A percentile compares a stretch with the other conserved stretches of the same genome.
Conservation (phyloP, 371 early-diverging fungal genomes). For the Rhizopus sp. region DNA sequence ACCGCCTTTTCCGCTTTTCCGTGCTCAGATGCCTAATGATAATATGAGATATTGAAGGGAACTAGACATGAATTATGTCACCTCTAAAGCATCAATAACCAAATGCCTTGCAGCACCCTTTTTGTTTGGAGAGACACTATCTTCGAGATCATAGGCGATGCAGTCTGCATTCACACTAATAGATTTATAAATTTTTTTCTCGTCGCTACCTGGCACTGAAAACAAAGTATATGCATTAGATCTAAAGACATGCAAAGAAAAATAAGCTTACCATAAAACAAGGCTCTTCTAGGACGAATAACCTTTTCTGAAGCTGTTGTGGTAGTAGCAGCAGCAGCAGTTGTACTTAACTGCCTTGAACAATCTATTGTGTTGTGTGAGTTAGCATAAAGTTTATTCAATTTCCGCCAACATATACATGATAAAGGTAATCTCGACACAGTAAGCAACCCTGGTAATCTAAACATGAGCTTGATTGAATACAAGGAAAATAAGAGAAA, state of each 20-base stretch:
- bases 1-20: slow-evolving; percentile 81
- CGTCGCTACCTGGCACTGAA: slow-evolving; percentile 86
- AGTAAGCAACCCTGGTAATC: background rate
- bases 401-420: slow-evolving; percentile 1
- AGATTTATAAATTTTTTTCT: slow-evolving; percentile 84
- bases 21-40: slow-evolving; percentile 61
- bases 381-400: slow-evolving; percentile 3
- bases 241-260: background rate
- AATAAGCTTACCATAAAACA: slow-evolving; percentile 43
- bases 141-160: slow-evolving; percentile 90
- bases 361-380: background rate
- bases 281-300: slow-evolving; percentile 41
- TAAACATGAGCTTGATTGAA: slow-evolving; percentile 16
- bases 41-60: background rate
- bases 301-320: background rate
- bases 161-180: slow-evolving; percentile 72
- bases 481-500: slow-evolving; percentile 51
- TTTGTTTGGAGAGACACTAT: slow-evolving; percentile 81
- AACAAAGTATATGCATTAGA: background rate
- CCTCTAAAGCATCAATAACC: slow-evolving; percentile 77
- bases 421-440: background rate
- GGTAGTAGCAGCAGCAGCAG: slow-evolving; percentile 6
- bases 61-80: slow-evolving; percentile 19
- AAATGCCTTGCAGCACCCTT: slow-evolving; percentile 80
- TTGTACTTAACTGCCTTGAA: slow-evolving; percentile 11